Base-by-base conservation (phyloP, 139 green algal species). In the Raphidocelis subcapitata region DNA sequence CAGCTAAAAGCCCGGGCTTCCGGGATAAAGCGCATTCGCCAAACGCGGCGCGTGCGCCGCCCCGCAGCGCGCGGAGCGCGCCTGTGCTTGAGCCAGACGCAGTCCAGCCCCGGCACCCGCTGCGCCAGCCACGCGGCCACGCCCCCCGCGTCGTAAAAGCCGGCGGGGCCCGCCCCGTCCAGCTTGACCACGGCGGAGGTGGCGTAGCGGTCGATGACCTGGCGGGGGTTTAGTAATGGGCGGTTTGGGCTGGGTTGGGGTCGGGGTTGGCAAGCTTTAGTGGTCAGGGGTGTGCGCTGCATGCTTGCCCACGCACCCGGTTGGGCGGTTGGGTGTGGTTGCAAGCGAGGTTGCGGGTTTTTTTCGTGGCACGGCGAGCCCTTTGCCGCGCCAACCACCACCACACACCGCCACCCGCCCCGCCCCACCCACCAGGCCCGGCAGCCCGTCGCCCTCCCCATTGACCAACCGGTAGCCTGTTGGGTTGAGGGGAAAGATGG, bases 381-480 rank as follows among this genome's bases (percentile, higher is more conserved):
- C n/a, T 55, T 32, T 47, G 24, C 46, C 64, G 16, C 64, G 62
- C 14, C 69, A 23, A 24, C 18, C 21, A 51, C 61, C 31, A 67
- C 3, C 61, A 67, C n/a, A n/a, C n/a, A n/a, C 46, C 4, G 31
- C 41, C 57, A 18, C 57, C 32, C 67, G 41, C 41, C 8, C 41
- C 41, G 41, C 41, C 8, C 75, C 76, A 55, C 67, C 61, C 51
- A 73, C 72, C 55, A 75, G 73, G 3, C 83, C 83, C 8, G 84
- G 84, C 64, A 89, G 65, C 3, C 79, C 77, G 59, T 86, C 80
- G 16, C 83, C 83, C 47, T 89, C 80, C 12, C 81, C 84, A 61
- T 89, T 89, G 62, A 89, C 23, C 46, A 89, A 60, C 24, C 80
- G 18, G 72, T 72, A 78, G 47, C 51, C 63, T 77, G 64, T 35